Evolutionary conservation across 2,329 filamentous ascomycete genomes (phyloP).

Genomic region (Penicillium freii): DNA sequence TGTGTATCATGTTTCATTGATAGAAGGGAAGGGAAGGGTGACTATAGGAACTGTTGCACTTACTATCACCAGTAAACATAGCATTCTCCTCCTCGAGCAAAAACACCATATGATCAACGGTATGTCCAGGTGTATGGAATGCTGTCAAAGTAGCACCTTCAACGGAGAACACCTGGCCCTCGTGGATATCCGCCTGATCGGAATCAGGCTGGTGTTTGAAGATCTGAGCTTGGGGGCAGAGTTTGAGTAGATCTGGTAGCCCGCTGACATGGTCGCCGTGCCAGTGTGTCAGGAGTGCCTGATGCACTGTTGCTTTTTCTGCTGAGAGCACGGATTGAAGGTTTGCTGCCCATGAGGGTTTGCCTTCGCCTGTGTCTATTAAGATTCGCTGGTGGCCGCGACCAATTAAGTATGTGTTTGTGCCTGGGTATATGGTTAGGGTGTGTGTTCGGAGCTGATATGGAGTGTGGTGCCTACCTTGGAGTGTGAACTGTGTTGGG

Average conservation of each 20-base stretch:
- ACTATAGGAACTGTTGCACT: constrained; percentile 16
- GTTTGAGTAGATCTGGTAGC: constrained; percentile 63
- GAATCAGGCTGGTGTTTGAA: constrained; percentile 63
- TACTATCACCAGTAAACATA: constrained; percentile 81
- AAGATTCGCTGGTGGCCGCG: constrained; percentile 70
- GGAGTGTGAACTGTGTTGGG: constrained; percentile 53
- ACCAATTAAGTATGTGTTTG: constrained; percentile 93
- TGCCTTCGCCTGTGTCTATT: constrained; percentile 87
- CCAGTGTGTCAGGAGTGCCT: constrained; percentile 84
- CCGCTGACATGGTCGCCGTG: constrained; percentile 84
- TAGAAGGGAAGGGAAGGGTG: neutral
- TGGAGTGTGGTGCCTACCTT: constrained; percentile 43
- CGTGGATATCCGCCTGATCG: constrained; percentile 54
- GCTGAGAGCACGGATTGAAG: constrained; percentile 63
- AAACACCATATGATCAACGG: constrained; percentile 77
- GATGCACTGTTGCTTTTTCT: constrained; percentile 67
- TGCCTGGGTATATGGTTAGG: constrained; percentile 51
- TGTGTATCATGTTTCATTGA: neutral
- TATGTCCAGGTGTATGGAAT: constrained; percentile 70
- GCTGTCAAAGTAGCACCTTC: constrained; percentile 62
- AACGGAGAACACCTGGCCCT: constrained; percentile 55
- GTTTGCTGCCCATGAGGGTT: constrained; percentile 66
- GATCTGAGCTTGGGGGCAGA: constrained; percentile 63
- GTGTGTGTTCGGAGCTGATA: neutral
- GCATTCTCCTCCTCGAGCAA: constrained; percentile 73